Conservation (phyloP, 805 yeast species). For the Candida ponderosae region DNA sequence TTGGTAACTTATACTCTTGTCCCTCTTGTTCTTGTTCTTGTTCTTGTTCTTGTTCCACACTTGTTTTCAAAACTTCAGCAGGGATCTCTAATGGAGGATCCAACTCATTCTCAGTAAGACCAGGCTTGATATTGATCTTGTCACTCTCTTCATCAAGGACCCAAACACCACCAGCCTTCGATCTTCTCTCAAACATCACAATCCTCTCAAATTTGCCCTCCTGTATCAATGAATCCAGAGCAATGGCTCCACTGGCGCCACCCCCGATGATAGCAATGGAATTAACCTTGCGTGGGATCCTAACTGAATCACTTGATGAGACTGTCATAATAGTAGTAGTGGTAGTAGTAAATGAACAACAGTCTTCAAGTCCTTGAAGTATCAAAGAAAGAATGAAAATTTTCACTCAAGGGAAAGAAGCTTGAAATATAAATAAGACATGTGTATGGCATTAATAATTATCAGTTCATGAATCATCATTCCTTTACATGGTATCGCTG, state of each 20-base stretch:
- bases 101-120: constrained; percentile 14
- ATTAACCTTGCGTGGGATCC: constrained; percentile 4
- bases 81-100: constrained; percentile 21
- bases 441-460: too few species aligned
- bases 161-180: constrained; percentile 36
- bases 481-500: too few species aligned
- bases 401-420: too few species aligned
- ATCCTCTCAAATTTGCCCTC: constrained; percentile 25
- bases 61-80: not conserved
- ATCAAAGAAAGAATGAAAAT: too few species aligned
- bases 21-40: not conserved
- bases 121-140: constrained; percentile 18
- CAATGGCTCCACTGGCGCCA: constrained; percentile 38
- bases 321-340: too few species aligned
- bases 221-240: constrained; percentile 26
- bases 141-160: constrained; percentile 22
- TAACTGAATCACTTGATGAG: not conserved
- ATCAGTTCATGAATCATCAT: too few species aligned
- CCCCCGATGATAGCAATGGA: constrained; percentile 36
- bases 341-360: too few species aligned
- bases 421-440: too few species aligned
- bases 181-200: constrained; percentile 31
- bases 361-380: too few species aligned
- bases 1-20: not conserved
- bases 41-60: not conserved